A percentile compares a stretch with the other conserved stretches of the same genome.
phyloP scores from a whole-genome alignment of 371 early-diverging fungal genomes.

The Fennellomyces sp. region DNA sequence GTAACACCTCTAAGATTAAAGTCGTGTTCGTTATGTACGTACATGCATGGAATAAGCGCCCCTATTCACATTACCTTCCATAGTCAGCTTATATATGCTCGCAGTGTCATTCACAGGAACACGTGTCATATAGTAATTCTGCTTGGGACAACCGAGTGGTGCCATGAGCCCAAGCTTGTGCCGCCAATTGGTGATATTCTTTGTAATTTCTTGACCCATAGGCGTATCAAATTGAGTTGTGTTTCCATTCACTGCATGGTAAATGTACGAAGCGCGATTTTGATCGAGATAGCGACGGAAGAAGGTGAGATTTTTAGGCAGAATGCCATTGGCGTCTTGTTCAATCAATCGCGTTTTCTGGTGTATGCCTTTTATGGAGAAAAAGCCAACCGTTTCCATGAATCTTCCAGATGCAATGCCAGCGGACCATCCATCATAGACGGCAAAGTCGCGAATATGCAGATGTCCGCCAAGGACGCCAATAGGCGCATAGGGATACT shows the following conservation, averaged over 20 bases:
- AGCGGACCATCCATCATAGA: conserved; percentile 52
- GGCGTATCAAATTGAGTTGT: conserved; percentile 38
- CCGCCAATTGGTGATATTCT: conserved; percentile 40
- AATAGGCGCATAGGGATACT: conserved; percentile 55
- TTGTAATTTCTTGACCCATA: conserved; percentile 45
- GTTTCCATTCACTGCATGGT: conserved; percentile 33
- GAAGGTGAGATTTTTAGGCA: conserved; percentile 44
- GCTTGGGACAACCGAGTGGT: conserved; percentile 52
- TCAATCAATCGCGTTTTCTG: conserved; percentile 9
- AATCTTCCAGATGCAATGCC: conserved; percentile 62
- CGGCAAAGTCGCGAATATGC: conserved; percentile 59
- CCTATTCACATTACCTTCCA: conserved; percentile 24
- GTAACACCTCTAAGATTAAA: conserved; percentile 38
- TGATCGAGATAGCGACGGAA: conserved; percentile 61
- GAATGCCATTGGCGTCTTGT: conserved; percentile 6
- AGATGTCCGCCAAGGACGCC: conserved; percentile 61
- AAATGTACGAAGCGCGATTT: conserved; percentile 59
- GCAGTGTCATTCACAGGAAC: conserved; percentile 39
- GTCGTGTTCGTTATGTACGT: not conserved
- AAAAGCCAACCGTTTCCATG: conserved; percentile 63
- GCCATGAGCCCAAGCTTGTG: conserved; percentile 29
- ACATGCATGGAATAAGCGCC: not conserved
- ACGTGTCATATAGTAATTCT: conserved; percentile 47
- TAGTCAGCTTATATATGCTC: conserved; percentile 45
- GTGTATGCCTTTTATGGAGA: conserved; percentile 42